Evolutionary conservation across 2,329 filamentous ascomycete species (phyloP).

Genomic region (Chaetothyriales sp.): DNA sequence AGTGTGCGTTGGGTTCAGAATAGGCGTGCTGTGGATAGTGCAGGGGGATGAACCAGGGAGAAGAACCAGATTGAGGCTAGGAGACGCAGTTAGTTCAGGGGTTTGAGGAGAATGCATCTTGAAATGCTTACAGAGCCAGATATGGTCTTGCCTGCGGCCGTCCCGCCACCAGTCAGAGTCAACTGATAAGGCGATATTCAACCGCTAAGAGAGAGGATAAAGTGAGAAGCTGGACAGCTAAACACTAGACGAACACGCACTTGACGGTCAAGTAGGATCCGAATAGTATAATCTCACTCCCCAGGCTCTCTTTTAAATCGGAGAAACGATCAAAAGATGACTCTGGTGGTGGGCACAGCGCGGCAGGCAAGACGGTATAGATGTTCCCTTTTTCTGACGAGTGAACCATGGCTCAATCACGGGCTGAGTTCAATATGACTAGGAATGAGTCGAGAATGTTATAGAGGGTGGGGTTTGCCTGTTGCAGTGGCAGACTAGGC

Average conservation of each 20-base stretch:
- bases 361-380: constrained; percentile 2
- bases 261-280: background rate
- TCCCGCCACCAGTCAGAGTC: background rate
- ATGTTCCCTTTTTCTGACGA: constrained; percentile 9
- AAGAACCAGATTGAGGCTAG: background rate
- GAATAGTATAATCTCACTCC: background rate
- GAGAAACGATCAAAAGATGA: constrained; percentile 4
- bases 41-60: background rate
- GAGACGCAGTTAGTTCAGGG: background rate
- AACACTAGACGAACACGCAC: background rate
- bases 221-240: background rate
- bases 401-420: constrained; percentile 10
- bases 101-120: background rate
- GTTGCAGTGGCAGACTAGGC: background rate
- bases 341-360: constrained; percentile 16
- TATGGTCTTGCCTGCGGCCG: background rate
- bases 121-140: too few species aligned
- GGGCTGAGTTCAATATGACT: constrained; percentile 4
- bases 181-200: background rate
- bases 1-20: background rate
- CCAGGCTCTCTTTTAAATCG: background rate
- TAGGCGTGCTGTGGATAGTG: background rate
- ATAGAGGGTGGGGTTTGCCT: background rate
- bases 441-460: constrained; percentile 8
- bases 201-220: background rate